Conservation (phyloP, 805 yeast genomes). For the Clavispora fructus region DNA sequence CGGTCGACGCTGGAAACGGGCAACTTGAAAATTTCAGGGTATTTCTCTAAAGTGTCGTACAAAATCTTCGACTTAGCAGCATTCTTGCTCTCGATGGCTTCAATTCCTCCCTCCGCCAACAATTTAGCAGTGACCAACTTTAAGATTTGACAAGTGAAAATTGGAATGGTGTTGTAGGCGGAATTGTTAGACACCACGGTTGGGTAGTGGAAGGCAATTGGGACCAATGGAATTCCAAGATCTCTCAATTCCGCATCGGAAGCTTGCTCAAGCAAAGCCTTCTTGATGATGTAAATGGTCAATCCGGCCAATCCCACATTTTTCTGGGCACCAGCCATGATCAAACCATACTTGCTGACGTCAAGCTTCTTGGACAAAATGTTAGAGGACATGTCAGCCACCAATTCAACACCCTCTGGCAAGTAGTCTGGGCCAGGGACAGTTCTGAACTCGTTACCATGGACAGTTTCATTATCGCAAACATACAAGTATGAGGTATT, state of each 20-base stretch:
- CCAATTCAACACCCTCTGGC: conserved; percentile 68
- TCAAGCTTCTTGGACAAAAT: conserved; percentile 78
- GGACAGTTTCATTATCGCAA: conserved; percentile 96
- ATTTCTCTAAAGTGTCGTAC: conserved; percentile 60
- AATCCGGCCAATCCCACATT: conserved; percentile 96
- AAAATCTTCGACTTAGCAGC: conserved; percentile 56
- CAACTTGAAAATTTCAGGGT: conserved; percentile 58
- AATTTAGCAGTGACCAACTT: conserved; percentile 69
- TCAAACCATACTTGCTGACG: conserved; percentile 77
- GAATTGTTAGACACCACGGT: conserved; percentile 84
- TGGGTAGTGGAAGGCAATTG: conserved; percentile 86
- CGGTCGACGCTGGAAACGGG: conserved; percentile 63
- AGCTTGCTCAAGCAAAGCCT: conserved; percentile 65
- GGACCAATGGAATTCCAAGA: conserved; percentile 70
- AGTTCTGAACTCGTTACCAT: conserved; percentile 76
- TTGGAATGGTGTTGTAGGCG: conserved; percentile 93
- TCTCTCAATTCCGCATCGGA: conserved; percentile 54
- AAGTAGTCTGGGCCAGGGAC: conserved; percentile 51
- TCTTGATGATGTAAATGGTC: conserved; percentile 85
- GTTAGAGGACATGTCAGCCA: conserved; percentile 93
- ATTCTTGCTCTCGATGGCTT: conserved; percentile 52
- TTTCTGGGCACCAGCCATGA: conserved; percentile 98
- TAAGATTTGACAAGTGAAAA: conserved; percentile 83
- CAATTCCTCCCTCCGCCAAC: conserved; percentile 67
- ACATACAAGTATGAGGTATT: conserved; percentile 80